Evolutionary conservation across 106 monocot species (phyloP).

Genomic region (Apostasia shenzhenica): DNA sequence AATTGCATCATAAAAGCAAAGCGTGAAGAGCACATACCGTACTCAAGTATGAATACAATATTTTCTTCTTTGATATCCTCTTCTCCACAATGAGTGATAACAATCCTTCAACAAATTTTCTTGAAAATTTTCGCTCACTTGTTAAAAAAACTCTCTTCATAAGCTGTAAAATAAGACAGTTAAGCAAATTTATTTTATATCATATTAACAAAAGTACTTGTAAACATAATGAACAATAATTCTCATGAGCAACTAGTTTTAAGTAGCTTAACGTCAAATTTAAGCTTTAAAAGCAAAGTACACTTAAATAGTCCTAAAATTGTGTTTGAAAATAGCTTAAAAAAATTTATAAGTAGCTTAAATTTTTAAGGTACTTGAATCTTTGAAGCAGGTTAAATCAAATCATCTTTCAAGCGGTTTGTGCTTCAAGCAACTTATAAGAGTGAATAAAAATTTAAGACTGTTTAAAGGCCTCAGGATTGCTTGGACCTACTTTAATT

Average conservation of each 20-base stretch:
- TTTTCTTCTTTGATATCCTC: conserved; percentile 36
- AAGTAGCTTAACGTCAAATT: not conserved
- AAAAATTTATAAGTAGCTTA: too few species aligned
- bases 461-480: too few species aligned
- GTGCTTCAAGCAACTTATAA: too few species aligned
- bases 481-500: too few species aligned
- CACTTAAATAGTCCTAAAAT: too few species aligned
- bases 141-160: conserved; percentile 36
- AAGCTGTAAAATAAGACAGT: conserved; percentile 18
- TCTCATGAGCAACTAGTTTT: not conserved
- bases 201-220: not conserved
- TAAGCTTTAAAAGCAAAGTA: not conserved
- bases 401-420: too few species aligned
- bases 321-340: too few species aligned
- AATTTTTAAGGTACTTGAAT: too few species aligned
- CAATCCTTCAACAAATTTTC: conserved; percentile 33
- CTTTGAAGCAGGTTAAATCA: too few species aligned
- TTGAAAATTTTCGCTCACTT: conserved; percentile 36
- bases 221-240: not conserved
- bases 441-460: too few species aligned
- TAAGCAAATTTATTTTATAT: not conserved
- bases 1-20: too few species aligned
- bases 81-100: conserved; percentile 34
- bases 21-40: conserved; percentile 13
- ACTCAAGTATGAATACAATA: conserved; percentile 33